These are phyloP conservation scores for Neurospora hispaniola DNA, from an alignment of 495 filamentous ascomycete genomes.

Conservation along the genomic window DNA sequence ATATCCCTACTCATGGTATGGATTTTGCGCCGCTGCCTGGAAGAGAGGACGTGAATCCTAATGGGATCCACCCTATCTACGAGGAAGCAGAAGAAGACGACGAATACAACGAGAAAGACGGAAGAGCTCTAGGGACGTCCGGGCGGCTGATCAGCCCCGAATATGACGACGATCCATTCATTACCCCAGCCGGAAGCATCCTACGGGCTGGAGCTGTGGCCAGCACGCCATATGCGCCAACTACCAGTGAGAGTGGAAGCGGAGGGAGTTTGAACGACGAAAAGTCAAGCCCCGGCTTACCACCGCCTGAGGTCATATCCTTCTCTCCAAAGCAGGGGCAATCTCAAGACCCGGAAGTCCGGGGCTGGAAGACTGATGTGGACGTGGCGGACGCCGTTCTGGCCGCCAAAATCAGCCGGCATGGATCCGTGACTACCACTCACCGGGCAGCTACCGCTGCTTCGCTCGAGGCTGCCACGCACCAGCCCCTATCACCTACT, in stretches of 20 bases:
- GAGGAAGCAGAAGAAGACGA: constrained; percentile 56
- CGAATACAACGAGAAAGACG: constrained; percentile 46
- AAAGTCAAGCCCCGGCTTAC: background rate
- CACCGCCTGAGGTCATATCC: constrained; percentile 17
- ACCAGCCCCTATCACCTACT: background rate
- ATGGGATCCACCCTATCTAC: constrained; percentile 45
- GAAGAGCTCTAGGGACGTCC: constrained; percentile 7
- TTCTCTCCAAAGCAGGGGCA: constrained; percentile 5
- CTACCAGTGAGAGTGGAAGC: constrained; percentile 5
- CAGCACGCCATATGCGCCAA: background rate
- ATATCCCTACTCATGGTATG: constrained; percentile 17
- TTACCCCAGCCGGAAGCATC: constrained; percentile 21
- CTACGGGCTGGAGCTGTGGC: background rate
- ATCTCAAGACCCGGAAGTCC: constrained; percentile 40
- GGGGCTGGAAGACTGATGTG: constrained; percentile 51
- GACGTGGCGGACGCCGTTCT: constrained; percentile 43
- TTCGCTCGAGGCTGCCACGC: background rate
- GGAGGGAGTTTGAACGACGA: background rate
- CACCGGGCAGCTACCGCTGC: constrained; percentile 1
- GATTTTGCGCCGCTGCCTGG: constrained; percentile 12
- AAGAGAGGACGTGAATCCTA: background rate
- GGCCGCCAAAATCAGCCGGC: constrained; percentile 14
- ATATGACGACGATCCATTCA: constrained; percentile 32
- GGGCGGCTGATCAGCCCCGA: constrained; percentile 5
- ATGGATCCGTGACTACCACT: constrained; percentile 8